Conservation (phyloP, 306 rosid genomes). For the Leucaena leucocephala region DNA sequence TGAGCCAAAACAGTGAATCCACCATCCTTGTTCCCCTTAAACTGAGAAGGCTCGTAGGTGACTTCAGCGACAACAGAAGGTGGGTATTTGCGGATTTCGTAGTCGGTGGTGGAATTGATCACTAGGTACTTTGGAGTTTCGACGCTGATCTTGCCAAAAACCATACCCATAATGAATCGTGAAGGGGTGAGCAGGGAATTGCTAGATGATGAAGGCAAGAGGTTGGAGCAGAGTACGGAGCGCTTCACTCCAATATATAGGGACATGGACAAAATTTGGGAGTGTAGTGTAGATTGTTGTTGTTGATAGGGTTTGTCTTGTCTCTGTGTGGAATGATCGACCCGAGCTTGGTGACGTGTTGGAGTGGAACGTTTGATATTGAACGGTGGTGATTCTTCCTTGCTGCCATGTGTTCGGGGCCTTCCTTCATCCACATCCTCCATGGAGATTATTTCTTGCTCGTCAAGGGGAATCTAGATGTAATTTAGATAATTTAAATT, state of each 20-base stretch:
- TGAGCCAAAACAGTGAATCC: slow-evolving; percentile 72
- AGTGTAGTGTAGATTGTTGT: background rate
- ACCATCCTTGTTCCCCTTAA: slow-evolving; percentile 81
- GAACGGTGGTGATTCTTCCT: slow-evolving; percentile 2
- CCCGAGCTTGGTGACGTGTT: background rate
- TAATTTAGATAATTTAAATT: too few relatives aligned
- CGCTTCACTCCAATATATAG: slow-evolving; percentile 15
- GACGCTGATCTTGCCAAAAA: slow-evolving; percentile 69
- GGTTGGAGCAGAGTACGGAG: background rate
- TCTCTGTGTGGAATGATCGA: background rate
- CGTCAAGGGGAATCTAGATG: too few relatives aligned
- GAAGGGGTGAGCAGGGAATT: background rate
- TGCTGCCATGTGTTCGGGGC: slow-evolving; percentile 22
- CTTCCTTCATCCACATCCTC: slow-evolving; percentile 28
- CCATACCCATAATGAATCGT: slow-evolving; percentile 65
- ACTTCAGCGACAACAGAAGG: slow-evolving; percentile 74
- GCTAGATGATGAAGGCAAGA: background rate
- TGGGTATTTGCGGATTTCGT: slow-evolving; percentile 72
- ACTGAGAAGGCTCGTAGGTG: slow-evolving; percentile 71
- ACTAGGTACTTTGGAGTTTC: slow-evolving; percentile 66
- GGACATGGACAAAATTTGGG: background rate
- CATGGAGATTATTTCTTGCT: background rate
- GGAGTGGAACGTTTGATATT: background rate
- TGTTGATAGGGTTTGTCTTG: background rate
- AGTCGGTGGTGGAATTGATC: slow-evolving; percentile 53